Percentiles rank a stretch among this genome's conserved stretches.
Evolutionary conservation across 345 rosid species (phyloP).

Genomic region (Hypericum androsaemum): DNA sequence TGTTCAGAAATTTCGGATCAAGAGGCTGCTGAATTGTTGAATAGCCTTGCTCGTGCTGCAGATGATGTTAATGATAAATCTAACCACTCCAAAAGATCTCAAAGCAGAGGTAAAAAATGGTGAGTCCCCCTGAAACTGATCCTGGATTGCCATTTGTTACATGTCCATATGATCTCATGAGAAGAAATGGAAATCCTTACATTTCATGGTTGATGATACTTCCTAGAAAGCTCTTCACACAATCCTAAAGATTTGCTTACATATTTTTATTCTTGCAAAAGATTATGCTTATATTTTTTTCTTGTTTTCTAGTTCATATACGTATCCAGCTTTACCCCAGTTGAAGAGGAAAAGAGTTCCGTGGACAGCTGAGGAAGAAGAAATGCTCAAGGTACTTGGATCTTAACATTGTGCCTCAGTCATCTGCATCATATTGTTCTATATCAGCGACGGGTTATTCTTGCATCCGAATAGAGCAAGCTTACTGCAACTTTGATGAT

Average conservation of each 20-base stretch:
- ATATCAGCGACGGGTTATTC: too few relatives aligned
- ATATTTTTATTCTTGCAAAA: neutral
- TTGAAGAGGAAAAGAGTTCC: conserved; percentile 26
- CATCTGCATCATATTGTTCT: too few relatives aligned
- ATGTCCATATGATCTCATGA: neutral
- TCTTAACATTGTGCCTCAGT: too few relatives aligned
- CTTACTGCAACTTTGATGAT: neutral
- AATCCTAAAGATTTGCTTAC: too few relatives aligned
- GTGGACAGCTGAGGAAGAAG: conserved; percentile 37
- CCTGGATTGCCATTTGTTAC: neutral
- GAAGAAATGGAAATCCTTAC: neutral
- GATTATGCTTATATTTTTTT: neutral
- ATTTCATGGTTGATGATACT: too few relatives aligned
- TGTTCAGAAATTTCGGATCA: conserved; percentile 18
- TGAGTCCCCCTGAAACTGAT: conserved; percentile 10
- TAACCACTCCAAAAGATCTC: conserved; percentile 5
- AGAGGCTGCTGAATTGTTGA: conserved; percentile 7
- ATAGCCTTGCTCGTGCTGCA: conserved; percentile 13
- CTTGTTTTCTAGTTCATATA: neutral
- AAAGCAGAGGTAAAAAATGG: conserved; percentile 12
- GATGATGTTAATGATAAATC: conserved; percentile 17
- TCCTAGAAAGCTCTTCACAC: too few relatives aligned
- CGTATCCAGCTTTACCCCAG: conserved; percentile 18
- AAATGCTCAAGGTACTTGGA: conserved; percentile 30
- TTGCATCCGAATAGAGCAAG: too few relatives aligned